Evolutionary conservation across 2,329 filamentous ascomycete species (phyloP), one percentile per base, ranked within the genome.

Genomic region (Akanthomyces uredinophilus): DNA sequence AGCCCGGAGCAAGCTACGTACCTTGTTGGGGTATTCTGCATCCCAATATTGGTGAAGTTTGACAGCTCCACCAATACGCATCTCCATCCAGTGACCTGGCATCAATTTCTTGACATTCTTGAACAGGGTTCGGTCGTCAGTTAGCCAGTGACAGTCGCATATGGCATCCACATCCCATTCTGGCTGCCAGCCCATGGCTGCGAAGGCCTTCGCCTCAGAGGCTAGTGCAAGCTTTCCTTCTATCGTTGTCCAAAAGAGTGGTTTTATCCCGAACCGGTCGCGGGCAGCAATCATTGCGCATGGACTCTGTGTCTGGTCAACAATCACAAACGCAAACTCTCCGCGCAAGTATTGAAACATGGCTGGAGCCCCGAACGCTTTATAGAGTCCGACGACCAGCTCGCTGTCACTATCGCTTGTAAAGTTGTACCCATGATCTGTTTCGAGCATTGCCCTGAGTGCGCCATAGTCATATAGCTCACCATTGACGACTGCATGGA

Each of bases 401-500:
- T 85, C 83, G 39, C 78, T 79, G 65, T 85, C 82, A 49, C 76
- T 78, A 32, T 71, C 67, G 39, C 79, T 74, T 39, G 70, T 69
- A 71, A 85, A 85, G 2, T 66, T 53, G 68, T 82, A 82, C 11
- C 69, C 67, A 72, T 72, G 2, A 74, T 63, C 2, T 68, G 62
- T 61, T 22, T 79, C 69, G 13, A 74, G 66, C 7, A 65, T 66
- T 22, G 35, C n/a, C 27, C 80, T 75, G 14, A 82, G 73, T 13
- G 70, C 66, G 54, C 83, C 79, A 62, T 79, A 74, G 66, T 82
- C 80, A 68, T 86, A 86, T n/a, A 86, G 74, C 68, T 86, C 83
- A 32, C 84, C 83, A 63, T 84, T 85, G 27, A 86, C 80, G n/a
- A 86, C 78, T 1, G 81, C 82, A 67, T 85, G 82, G 20, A 86